phyloP scores from a whole-genome alignment of 1,284 basidiomycete species.

The Microbotryum saponariae region DNA sequence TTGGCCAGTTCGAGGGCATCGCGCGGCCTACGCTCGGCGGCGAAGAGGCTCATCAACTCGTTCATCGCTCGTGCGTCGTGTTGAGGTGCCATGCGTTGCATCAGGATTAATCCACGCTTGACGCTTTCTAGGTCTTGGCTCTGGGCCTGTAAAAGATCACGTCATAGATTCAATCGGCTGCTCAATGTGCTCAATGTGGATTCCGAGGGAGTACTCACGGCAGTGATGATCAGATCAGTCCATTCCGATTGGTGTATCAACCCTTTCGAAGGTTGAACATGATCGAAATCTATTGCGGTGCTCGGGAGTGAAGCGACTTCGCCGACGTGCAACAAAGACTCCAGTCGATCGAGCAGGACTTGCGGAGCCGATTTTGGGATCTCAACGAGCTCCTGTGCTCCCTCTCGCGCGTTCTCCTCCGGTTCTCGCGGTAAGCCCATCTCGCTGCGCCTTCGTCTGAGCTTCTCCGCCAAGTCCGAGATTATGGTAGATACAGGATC shows the following conservation, averaged over 20 bases:
- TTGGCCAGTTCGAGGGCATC: conserved; percentile 45
- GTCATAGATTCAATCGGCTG: too few species aligned
- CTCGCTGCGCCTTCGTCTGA: neutral
- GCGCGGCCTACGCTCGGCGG: conserved; percentile 47
- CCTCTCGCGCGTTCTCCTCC: neutral
- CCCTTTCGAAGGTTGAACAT: conserved; percentile 19
- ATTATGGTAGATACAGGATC: neutral
- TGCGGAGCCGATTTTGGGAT: neutral
- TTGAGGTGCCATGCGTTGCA: conserved; percentile 43
- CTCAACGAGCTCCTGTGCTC: neutral
- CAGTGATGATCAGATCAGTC: conserved; percentile 47
- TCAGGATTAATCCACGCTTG: conserved; percentile 38
- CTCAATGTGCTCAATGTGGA: too few species aligned
- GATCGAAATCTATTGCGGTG: neutral
- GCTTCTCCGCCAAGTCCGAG: conserved; percentile 2
- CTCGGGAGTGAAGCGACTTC: too few species aligned
- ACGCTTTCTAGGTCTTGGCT: conserved; percentile 41
- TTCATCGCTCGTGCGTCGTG: conserved; percentile 39
- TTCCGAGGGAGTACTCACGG: conserved; percentile 36
- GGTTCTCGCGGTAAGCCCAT: neutral
- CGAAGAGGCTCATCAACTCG: conserved; percentile 49
- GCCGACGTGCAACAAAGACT: neutral
- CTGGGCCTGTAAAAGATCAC: conserved; percentile 38
- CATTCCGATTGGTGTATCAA: conserved; percentile 51
- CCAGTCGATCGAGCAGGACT: conserved; percentile 6